Conservation (phyloP, 2,329 filamentous ascomycete genomes). For the Verticillium tricorpus region DNA sequence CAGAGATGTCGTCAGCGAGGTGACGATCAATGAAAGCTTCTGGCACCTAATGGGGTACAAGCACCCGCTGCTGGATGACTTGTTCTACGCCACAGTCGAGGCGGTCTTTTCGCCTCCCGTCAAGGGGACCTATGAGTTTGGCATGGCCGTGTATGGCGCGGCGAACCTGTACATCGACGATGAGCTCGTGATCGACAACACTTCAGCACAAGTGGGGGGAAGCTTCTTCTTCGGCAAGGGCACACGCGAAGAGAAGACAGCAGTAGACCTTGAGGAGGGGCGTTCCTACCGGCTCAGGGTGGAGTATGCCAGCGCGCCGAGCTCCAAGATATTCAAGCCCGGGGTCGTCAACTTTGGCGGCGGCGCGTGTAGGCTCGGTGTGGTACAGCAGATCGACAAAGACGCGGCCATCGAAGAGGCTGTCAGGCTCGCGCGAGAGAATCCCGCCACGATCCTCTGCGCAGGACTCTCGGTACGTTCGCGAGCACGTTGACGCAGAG, state of each 20-base stretch:
- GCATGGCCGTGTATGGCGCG: constrained; percentile 58
- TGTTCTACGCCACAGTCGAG: not conserved
- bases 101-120: constrained; percentile 4
- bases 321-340: constrained; percentile 35
- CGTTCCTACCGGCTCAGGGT: constrained; percentile 53
- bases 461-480: constrained; percentile 62
- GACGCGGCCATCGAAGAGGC: constrained; percentile 60
- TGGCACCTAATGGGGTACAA: constrained; percentile 2
- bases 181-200: constrained; percentile 59
- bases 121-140: constrained; percentile 50
- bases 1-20: constrained; percentile 11
- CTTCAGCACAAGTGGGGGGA: constrained; percentile 55
- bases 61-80: not conserved
- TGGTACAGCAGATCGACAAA: constrained; percentile 35
- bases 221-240: constrained; percentile 62
- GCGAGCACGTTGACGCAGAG: too few relatives aligned
- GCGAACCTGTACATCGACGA: constrained; percentile 59
- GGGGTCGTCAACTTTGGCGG: not conserved
- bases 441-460: constrained; percentile 72
- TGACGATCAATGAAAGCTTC: constrained; percentile 12
- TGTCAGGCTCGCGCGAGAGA: constrained; percentile 60
- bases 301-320: constrained; percentile 54
- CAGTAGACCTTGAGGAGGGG: constrained; percentile 51
- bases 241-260: constrained; percentile 57
- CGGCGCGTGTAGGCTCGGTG: not conserved